A percentile compares a stretch with the other conserved stretches of the same genome.
Evolutionary conservation across 1,284 basidiomycete species (phyloP).

Genomic region (Cryptococcus sp.): DNA sequence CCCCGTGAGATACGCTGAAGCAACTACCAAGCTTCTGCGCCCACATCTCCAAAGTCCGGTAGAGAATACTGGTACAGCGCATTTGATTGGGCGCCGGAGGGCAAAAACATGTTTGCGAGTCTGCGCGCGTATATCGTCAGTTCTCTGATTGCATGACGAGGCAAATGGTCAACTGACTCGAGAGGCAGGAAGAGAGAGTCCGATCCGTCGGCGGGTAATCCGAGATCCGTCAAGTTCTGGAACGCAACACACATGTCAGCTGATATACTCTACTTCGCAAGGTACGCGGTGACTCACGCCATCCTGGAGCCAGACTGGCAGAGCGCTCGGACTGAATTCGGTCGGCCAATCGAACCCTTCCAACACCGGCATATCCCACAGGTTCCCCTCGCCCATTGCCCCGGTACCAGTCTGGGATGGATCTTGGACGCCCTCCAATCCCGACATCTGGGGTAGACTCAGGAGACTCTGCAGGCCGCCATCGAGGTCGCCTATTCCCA

Average conservation of each 20-base stretch:
- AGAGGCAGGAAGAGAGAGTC: conserved; percentile 78
- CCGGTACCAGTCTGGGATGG: background rate
- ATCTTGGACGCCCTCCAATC: conserved; percentile 1
- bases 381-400: conserved; percentile 38
- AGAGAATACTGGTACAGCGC: conserved; percentile 39
- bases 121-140: conserved; percentile 14
- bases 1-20: background rate
- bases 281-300: conserved; percentile 60
- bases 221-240: conserved; percentile 80
- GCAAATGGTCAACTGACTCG: conserved; percentile 42
- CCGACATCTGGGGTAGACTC: conserved; percentile 34
- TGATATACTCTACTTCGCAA: too few relatives aligned
- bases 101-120: conserved; percentile 53
- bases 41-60: conserved; percentile 49
- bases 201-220: conserved; percentile 81
- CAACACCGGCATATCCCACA: conserved; percentile 68
- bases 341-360: conserved; percentile 71
- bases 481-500: conserved; percentile 29
- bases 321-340: conserved; percentile 55
- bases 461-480: conserved; percentile 45
- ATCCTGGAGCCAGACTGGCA: conserved; percentile 58
- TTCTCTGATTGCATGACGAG: background rate
- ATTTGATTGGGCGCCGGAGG: conserved; percentile 36
- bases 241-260: too few relatives aligned
- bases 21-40: conserved; percentile 51